Percentiles rank a stretch among this genome's conserved stretches.
These are phyloP conservation scores for Phytophthora chlamydospora DNA, from an alignment of 352 stramenopile genomes.

Conservation along the genomic window DNA sequence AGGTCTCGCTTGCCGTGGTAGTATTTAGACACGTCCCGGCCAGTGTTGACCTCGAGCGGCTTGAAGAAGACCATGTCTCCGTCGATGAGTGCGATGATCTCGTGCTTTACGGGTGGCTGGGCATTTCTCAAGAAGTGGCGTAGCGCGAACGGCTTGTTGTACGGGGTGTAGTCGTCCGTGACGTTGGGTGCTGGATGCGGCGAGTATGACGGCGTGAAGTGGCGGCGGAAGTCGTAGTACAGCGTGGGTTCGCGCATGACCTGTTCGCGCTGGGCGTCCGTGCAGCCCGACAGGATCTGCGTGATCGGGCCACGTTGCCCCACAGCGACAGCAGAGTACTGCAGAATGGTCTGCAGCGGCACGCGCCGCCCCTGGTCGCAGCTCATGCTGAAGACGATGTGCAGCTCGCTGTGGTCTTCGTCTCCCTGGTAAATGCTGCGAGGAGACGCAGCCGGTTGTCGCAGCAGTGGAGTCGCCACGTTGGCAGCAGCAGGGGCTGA, in stretches of 20 bases:
- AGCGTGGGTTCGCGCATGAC: slow-evolving; percentile 47
- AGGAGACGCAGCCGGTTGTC: neutral
- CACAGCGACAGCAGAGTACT: slow-evolving; percentile 48
- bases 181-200: slow-evolving; percentile 44
- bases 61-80: slow-evolving; percentile 53
- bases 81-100: slow-evolving; percentile 47
- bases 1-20: slow-evolving; percentile 43
- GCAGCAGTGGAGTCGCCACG: neutral
- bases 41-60: slow-evolving; percentile 50
- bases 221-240: slow-evolving; percentile 60
- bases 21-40: slow-evolving; percentile 45
- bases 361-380: slow-evolving; percentile 48
- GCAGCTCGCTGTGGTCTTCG: slow-evolving; percentile 43
- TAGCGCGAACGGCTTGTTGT: slow-evolving; percentile 64
- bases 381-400: slow-evolving; percentile 65
- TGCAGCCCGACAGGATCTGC: slow-evolving; percentile 57
- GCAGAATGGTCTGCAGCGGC: slow-evolving; percentile 48
- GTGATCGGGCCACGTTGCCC: slow-evolving; percentile 56
- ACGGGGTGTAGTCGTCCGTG: slow-evolving; percentile 53
- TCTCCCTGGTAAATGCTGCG: slow-evolving; percentile 33
- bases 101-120: slow-evolving; percentile 45
- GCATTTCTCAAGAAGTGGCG: slow-evolving; percentile 57
- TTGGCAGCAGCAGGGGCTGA: neutral
- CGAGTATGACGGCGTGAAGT: slow-evolving; percentile 58
- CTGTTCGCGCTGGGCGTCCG: slow-evolving; percentile 29